Conservation (phyloP, 805 yeast genomes). For the Candida saitoana region DNA sequence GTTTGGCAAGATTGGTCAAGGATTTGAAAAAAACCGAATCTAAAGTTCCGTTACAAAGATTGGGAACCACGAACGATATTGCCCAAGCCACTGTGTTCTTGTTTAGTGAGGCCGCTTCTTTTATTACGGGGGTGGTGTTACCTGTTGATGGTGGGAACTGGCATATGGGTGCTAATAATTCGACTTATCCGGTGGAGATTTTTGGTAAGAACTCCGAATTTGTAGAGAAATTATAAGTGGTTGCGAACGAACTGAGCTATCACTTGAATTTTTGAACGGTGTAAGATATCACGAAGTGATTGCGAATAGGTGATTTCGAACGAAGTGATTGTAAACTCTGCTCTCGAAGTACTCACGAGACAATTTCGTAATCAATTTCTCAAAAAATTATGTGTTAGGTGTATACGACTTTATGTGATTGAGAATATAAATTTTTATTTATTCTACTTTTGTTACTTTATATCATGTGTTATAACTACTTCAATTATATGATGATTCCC, state of each 20-base stretch:
- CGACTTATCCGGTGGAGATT: conserved; percentile 30
- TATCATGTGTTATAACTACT: too few species aligned
- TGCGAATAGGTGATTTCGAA: too few species aligned
- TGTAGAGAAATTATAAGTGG: neutral
- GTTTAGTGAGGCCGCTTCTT: conserved; percentile 75
- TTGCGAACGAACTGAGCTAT: too few species aligned
- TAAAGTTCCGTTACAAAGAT: conserved; percentile 60
- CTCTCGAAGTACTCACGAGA: too few species aligned
- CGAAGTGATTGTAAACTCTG: too few species aligned
- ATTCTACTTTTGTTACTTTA: neutral
- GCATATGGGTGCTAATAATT: conserved; percentile 54
- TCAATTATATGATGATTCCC: neutral
- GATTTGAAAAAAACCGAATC: conserved; percentile 8
- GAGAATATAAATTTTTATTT: too few species aligned
- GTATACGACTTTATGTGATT: too few species aligned
- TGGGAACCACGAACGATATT: conserved; percentile 71
- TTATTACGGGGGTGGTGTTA: conserved; percentile 72
- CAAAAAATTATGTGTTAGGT: too few species aligned
- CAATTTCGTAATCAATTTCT: too few species aligned
- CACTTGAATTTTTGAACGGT: too few species aligned
- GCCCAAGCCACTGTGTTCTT: conserved; percentile 82
- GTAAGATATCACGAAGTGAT: too few species aligned
- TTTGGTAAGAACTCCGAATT: neutral
- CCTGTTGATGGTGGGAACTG: conserved; percentile 90
- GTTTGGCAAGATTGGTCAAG: conserved; percentile 56